These are phyloP conservation scores for Chlorella ohadii DNA, from an alignment of 139 green algal genomes.

Conservation along the genomic window DNA sequence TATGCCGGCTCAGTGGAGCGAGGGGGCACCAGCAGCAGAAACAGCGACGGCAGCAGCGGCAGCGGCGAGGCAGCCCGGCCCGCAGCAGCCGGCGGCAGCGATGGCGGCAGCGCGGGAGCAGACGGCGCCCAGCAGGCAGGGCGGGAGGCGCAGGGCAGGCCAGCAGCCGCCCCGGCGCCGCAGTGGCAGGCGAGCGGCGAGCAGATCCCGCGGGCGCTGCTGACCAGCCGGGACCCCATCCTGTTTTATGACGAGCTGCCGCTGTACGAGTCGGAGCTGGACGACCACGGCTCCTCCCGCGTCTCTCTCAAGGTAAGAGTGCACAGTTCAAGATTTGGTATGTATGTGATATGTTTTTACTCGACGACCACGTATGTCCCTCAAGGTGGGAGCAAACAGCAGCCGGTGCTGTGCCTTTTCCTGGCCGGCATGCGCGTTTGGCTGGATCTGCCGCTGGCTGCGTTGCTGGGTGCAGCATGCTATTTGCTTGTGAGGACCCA, in stretches of 20 bases:
- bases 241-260: conserved; percentile 89
- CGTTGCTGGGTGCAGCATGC: no score
- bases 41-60: neutral
- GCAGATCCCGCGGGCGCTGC: conserved; percentile 73
- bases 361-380: no score
- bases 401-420: no score
- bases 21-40: no score
- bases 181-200: conserved; percentile 34
- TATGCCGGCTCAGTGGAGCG: conserved; percentile 66
- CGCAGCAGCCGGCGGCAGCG: neutral
- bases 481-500: no score
- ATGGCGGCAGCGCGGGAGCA: neutral
- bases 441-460: no score
- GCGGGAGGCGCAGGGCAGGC: neutral
- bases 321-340: no score
- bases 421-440: no score
- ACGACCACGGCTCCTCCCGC: conserved; percentile 88
- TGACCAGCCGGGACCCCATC: conserved; percentile 89
- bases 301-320: conserved; percentile 57
- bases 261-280: conserved; percentile 92
- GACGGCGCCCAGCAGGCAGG: neutral
- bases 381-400: no score
- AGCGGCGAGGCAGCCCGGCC: neutral
- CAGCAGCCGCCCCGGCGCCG: neutral
- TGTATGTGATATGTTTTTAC: no score